Conservation (phyloP, 768 basidiomycete genomes). For the Steccherinum ochraceum region DNA sequence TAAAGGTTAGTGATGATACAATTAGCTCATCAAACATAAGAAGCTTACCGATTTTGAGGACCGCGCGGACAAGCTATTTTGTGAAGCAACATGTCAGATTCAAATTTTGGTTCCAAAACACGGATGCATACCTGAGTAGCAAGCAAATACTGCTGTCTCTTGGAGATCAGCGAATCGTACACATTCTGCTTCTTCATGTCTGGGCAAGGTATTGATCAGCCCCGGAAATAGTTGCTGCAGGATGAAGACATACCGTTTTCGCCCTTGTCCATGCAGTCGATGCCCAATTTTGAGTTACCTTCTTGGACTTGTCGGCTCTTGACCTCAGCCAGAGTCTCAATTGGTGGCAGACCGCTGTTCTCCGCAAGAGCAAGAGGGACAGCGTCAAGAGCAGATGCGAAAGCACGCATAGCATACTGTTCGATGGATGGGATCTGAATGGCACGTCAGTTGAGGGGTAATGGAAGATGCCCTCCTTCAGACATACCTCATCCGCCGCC, state of each 20-base stretch:
- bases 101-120: slow-evolving; percentile 5
- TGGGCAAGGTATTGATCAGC: slow-evolving; percentile 25
- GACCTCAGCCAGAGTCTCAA: slow-evolving; percentile 94
- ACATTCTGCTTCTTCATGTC: slow-evolving; percentile 99
- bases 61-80: slow-evolving; percentile 69
- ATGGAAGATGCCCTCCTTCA: slow-evolving; percentile 90
- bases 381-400: slow-evolving; percentile 91
- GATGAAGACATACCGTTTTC: slow-evolving; percentile 84
- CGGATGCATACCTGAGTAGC: slow-evolving; percentile 76
- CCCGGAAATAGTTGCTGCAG: too few species aligned
- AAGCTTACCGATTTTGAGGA: slow-evolving; percentile 76
- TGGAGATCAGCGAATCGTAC: slow-evolving; percentile 95
- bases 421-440: slow-evolving; percentile 98
- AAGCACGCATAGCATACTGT: slow-evolving; percentile 99
- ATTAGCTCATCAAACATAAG: too few species aligned
- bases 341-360: slow-evolving; percentile 94
- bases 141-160: slow-evolving; percentile 92
- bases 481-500: slow-evolving; percentile 97
- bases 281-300: slow-evolving; percentile 79
- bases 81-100: slow-evolving; percentile 1
- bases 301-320: slow-evolving; percentile 90
- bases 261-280: slow-evolving; percentile 84
- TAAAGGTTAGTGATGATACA: slow-evolving; percentile 2
- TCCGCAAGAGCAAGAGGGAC: slow-evolving; percentile 94
- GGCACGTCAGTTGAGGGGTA: slow-evolving; percentile 92